A percentile compares a stretch with the other conserved stretches of the same genome.
Evolutionary conservation across 2,329 filamentous ascomycete species (phyloP).

Genomic region (Epichloe gansuensis): DNA sequence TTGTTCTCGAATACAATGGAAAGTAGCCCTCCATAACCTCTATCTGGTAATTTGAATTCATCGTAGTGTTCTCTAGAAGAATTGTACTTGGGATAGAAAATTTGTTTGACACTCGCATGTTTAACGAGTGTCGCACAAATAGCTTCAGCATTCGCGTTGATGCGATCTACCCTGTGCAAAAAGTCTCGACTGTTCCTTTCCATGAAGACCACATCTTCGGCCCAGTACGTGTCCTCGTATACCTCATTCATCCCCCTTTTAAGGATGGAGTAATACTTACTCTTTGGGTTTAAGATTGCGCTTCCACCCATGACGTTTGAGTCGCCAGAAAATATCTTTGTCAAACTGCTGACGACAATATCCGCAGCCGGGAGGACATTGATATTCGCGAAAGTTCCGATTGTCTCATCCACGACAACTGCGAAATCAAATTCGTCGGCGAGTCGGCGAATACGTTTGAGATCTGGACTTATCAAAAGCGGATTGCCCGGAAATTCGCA

Average conservation of each 20-base stretch:
- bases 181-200: conserved; percentile 96
- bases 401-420: conserved; percentile 88
- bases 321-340: conserved; percentile 94
- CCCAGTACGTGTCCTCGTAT: conserved; percentile 87
- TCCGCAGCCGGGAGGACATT: conserved; percentile 85
- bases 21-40: conserved; percentile 82
- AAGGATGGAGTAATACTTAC: conserved; percentile 58
- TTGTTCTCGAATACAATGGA: conserved; percentile 68
- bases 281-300: conserved; percentile 49
- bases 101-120: conserved; percentile 53
- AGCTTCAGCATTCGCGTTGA: conserved; percentile 75
- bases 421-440: conserved; percentile 80
- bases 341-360: conserved; percentile 85
- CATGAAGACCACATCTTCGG: conserved; percentile 87
- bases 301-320: conserved; percentile 97
- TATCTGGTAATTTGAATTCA: conserved; percentile 55
- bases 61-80: conserved; percentile 65
- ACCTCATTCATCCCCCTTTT: conserved; percentile 51
- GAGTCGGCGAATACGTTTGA: conserved; percentile 65
- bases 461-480: conserved; percentile 71
- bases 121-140: conserved; percentile 60
- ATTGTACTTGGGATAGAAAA: conserved; percentile 81
- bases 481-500: conserved; percentile 95
- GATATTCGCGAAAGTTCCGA: conserved; percentile 92
- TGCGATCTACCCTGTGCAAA: conserved; percentile 64